Percentiles rank a stretch among this genome's conserved stretches.
phyloP scores from a whole-genome alignment of 805 yeast species.

The Zygosaccharomyces siamensis region DNA sequence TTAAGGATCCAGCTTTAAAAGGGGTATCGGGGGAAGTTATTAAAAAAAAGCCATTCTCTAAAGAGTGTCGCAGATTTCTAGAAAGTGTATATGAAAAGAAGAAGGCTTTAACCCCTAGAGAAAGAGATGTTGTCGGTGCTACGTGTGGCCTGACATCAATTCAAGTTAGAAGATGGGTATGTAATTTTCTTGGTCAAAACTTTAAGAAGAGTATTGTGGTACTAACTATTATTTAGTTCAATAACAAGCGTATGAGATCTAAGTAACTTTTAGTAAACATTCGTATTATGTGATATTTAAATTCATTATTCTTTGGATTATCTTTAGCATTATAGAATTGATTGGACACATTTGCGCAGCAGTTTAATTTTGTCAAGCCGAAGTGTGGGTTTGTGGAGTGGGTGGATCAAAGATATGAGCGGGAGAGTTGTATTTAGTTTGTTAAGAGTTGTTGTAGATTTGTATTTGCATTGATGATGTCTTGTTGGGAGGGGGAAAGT shows the following conservation, averaged over 20 bases:
- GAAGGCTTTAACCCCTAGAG: slow-evolving; percentile 22
- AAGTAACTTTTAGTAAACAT: slow-evolving; percentile 4
- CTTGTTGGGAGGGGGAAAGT: slow-evolving; percentile 18
- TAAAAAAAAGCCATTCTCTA: slow-evolving; percentile 8
- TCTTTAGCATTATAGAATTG: too few relatives aligned
- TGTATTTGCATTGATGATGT: slow-evolving; percentile 19
- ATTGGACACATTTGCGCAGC: slow-evolving; percentile 23
- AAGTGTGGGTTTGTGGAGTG: slow-evolving; percentile 15
- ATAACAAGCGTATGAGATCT: slow-evolving; percentile 13
- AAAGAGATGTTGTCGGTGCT: slow-evolving; percentile 21
- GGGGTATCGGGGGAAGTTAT: background rate
- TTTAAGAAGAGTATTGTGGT: background rate
- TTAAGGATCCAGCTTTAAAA: background rate
- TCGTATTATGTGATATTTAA: slow-evolving; percentile 3
- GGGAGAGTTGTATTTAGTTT: slow-evolving; percentile 14
- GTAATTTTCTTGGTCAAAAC: slow-evolving; percentile 5
- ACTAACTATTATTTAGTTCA: slow-evolving; percentile 9
- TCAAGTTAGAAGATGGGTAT: slow-evolving; percentile 28
- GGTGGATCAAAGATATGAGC: slow-evolving; percentile 21
- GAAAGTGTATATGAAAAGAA: slow-evolving; percentile 21
- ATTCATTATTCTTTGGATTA: background rate
- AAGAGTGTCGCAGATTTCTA: slow-evolving; percentile 16
- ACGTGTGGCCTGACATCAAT: slow-evolving; percentile 21
- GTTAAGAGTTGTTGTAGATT: slow-evolving; percentile 15
- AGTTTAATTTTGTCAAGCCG: slow-evolving; percentile 28